Conservation (phyloP, 2,329 filamentous ascomycete genomes). For the Knoxdaviesia proteae region DNA sequence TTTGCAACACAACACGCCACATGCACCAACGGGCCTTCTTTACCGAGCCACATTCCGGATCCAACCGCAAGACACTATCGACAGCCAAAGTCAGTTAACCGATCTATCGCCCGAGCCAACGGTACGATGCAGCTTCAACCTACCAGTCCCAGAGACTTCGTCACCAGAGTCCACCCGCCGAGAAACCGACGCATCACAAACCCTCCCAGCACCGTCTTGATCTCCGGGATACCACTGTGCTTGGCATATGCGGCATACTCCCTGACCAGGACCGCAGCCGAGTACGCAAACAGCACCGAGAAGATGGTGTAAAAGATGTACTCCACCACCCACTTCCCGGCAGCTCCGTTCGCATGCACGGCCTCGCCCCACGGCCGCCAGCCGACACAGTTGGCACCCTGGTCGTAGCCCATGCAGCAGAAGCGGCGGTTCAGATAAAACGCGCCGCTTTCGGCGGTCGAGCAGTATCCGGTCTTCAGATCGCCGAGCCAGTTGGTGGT, state of each 20-base stretch:
- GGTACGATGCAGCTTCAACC: conserved; percentile 9
- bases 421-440: conserved; percentile 87
- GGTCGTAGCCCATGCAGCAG: conserved; percentile 84
- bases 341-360: conserved; percentile 36
- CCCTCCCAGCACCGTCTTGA: conserved; percentile 86
- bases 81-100: not conserved
- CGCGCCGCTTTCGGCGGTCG: conserved; percentile 53
- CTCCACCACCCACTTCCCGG: conserved; percentile 62
- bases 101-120: not conserved
- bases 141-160: conserved; percentile 77
- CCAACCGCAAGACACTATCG: conserved; percentile 66
- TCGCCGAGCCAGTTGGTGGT: conserved; percentile 86
- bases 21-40: conserved; percentile 88
- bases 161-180: conserved; percentile 69
- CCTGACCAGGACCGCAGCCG: conserved; percentile 60
- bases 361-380: conserved; percentile 76
- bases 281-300: conserved; percentile 63
- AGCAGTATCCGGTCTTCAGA: conserved; percentile 76
- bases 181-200: conserved; percentile 82
- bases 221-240: conserved; percentile 91
- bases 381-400: conserved; percentile 59
- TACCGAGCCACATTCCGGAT: conserved; percentile 90
- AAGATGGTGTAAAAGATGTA: conserved; percentile 76
- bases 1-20: conserved; percentile 94
- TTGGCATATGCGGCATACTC: conserved; percentile 75